Conservation (phyloP, 176 grass and related monocot genomes). For the Leersia perrieri region DNA sequence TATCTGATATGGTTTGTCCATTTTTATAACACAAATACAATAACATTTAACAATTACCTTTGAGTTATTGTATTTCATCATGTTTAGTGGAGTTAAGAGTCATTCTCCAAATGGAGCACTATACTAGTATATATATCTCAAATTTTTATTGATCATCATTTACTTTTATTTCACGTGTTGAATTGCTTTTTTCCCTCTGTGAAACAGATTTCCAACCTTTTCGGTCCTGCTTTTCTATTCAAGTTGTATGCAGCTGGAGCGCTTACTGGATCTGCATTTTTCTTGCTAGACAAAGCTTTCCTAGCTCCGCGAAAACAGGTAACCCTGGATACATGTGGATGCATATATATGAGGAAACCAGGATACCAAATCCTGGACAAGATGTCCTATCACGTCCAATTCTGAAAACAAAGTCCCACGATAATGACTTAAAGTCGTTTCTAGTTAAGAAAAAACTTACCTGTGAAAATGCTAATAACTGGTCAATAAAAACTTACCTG, state of each 20-base stretch:
- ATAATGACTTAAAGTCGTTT: slow-evolving; percentile 1
- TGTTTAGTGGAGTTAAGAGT: background rate
- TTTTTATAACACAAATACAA: background rate
- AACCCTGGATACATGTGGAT: slow-evolving; percentile 5
- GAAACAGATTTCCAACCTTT: slow-evolving; percentile 57
- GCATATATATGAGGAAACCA: slow-evolving; percentile 10
- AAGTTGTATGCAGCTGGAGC: slow-evolving; percentile 76
- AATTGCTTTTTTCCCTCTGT: slow-evolving; percentile 16
- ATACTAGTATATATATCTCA: background rate
- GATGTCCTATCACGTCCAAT: background rate
- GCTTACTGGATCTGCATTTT: slow-evolving; percentile 73
- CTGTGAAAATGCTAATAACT: background rate
- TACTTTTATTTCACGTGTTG: slow-evolving; percentile 6
- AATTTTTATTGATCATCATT: slow-evolving; percentile 6
- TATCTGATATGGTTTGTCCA: background rate
- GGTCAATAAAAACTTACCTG: background rate
- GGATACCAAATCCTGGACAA: slow-evolving; percentile 4
- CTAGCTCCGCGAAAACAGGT: slow-evolving; percentile 54
- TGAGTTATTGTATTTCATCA: background rate
- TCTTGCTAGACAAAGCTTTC: slow-evolving; percentile 73
- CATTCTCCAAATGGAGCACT: background rate
- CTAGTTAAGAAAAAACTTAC: background rate
- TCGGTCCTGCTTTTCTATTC: slow-evolving; percentile 80
- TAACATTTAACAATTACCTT: background rate
- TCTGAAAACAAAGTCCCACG: background rate